Evolutionary conservation across 257 asterid genomes (phyloP).

Genomic region (Scutellaria galericulata): DNA sequence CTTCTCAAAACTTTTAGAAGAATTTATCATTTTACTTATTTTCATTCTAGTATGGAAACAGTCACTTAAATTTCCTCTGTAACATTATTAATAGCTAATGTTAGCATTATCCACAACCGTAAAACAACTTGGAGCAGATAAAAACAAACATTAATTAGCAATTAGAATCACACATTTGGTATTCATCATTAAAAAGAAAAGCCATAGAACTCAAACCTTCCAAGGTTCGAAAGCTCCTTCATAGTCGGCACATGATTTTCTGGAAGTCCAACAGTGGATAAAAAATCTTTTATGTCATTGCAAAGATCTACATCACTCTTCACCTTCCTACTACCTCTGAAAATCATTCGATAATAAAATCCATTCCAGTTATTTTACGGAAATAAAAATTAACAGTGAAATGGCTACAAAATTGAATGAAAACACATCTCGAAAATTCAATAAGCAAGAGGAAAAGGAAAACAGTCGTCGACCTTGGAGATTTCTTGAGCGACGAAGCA

Average conservation of each 20-base stretch:
- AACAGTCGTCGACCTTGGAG: slow-evolving; percentile 49
- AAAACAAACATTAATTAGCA: background rate
- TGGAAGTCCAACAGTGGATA: slow-evolving; percentile 74
- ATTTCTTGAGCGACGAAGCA: slow-evolving; percentile 47
- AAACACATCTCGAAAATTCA: slow-evolving; percentile 8
- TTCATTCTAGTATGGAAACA: background rate
- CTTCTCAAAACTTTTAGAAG: background rate
- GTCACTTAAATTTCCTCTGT: background rate
- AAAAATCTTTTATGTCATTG: slow-evolving; percentile 66
- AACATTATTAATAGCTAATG: background rate
- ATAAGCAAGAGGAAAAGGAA: background rate
- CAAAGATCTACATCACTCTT: slow-evolving; percentile 75
- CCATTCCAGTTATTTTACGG: slow-evolving; percentile 21
- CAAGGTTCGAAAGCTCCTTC: slow-evolving; percentile 74
- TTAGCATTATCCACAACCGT: background rate
- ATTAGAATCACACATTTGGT: too few relatives aligned
- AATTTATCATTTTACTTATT: background rate
- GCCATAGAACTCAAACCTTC: slow-evolving; percentile 63
- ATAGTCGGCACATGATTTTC: slow-evolving; percentile 73
- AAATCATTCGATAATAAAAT: slow-evolving; percentile 7
- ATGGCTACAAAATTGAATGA: background rate
- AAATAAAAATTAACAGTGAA: background rate
- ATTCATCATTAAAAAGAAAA: background rate
- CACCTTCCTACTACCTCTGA: slow-evolving; percentile 55
- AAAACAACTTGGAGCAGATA: background rate